phyloP scores from a whole-genome alignment of 169 alveolate genomes.

The Babesia sp. region DNA sequence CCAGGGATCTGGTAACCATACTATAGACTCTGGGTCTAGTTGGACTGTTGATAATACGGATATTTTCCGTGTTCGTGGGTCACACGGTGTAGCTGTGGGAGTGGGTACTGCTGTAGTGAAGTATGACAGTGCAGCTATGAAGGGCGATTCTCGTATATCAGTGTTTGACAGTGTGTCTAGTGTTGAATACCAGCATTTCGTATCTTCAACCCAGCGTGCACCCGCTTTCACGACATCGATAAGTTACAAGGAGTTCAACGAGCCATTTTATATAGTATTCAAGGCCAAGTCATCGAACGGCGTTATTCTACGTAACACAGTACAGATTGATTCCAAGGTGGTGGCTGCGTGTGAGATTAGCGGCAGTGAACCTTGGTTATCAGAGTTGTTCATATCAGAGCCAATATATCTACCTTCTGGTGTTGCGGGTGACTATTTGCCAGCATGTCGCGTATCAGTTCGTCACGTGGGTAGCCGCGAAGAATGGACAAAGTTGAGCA shows the following conservation, averaged over 20 bases:
- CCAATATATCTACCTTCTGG: neutral
- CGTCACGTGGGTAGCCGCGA: neutral
- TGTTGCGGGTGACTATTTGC: constrained; percentile 1
- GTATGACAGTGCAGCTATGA: neutral
- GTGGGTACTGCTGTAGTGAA: constrained; percentile 25
- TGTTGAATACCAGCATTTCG: constrained; percentile 33
- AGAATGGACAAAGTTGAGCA: constrained; percentile 9
- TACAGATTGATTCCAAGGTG: constrained; percentile 19
- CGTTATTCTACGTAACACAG: neutral
- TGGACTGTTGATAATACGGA: constrained; percentile 16
- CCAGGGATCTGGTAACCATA: neutral
- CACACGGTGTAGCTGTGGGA: constrained; percentile 25
- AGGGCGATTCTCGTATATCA: constrained; percentile 20
- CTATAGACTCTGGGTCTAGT: neutral
- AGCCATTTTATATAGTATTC: constrained; percentile 18
- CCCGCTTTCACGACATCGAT: neutral
- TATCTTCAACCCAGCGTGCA: neutral
- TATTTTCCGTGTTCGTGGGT: neutral
- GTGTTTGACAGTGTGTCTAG: constrained; percentile 15
- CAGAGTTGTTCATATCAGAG: constrained; percentile 12
- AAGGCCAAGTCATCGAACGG: constrained; percentile 5
- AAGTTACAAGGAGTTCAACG: constrained; percentile 9
- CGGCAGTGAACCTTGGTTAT: constrained; percentile 8
- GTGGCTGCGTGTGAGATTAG: constrained; percentile 4
- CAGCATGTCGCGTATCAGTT: constrained; percentile 5